These are phyloP conservation scores for Pythium diclinum DNA, from an alignment of 352 stramenopile genomes.

Conservation along the genomic window DNA sequence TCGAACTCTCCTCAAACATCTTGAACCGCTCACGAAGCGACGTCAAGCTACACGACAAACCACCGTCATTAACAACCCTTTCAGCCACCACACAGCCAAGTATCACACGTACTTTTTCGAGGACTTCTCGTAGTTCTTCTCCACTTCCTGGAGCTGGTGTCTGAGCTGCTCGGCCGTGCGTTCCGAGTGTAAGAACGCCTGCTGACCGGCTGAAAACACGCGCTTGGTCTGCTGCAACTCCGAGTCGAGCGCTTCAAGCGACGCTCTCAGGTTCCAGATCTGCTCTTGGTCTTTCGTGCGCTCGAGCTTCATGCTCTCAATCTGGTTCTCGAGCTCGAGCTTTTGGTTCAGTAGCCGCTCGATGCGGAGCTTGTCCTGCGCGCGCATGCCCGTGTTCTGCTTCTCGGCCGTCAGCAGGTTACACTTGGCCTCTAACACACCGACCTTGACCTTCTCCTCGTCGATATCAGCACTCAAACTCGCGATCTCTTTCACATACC, in stretches of 20 bases:
- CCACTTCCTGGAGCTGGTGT: slow-evolving; percentile 57
- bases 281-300: slow-evolving; percentile 65
- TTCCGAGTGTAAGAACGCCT: slow-evolving; percentile 73
- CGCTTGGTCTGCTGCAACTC: slow-evolving; percentile 81
- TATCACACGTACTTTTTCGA: slow-evolving; percentile 51
- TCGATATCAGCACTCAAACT: slow-evolving; percentile 39
- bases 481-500: slow-evolving; percentile 42
- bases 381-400: slow-evolving; percentile 70
- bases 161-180: slow-evolving; percentile 67
- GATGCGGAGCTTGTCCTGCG: slow-evolving; percentile 78
- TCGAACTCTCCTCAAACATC: slow-evolving; percentile 68
- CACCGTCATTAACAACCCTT: not conserved
- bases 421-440: slow-evolving; percentile 64
- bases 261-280: slow-evolving; percentile 60
- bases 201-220: slow-evolving; percentile 71
- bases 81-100: too few relatives aligned
- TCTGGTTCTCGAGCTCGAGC: slow-evolving; percentile 59
- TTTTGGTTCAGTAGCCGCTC: slow-evolving; percentile 78
- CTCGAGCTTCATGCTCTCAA: slow-evolving; percentile 58
- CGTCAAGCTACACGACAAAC: slow-evolving; percentile 36
- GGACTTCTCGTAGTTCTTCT: slow-evolving; percentile 74
- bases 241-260: slow-evolving; percentile 63
- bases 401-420: slow-evolving; percentile 67
- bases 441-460: slow-evolving; percentile 56
- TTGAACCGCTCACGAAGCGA: slow-evolving; percentile 73